Evolutionary conservation across 176 grass and related monocot species (phyloP), one percentile per base, ranked within the genome.

Genomic region (Elymus sibiricus): DNA sequence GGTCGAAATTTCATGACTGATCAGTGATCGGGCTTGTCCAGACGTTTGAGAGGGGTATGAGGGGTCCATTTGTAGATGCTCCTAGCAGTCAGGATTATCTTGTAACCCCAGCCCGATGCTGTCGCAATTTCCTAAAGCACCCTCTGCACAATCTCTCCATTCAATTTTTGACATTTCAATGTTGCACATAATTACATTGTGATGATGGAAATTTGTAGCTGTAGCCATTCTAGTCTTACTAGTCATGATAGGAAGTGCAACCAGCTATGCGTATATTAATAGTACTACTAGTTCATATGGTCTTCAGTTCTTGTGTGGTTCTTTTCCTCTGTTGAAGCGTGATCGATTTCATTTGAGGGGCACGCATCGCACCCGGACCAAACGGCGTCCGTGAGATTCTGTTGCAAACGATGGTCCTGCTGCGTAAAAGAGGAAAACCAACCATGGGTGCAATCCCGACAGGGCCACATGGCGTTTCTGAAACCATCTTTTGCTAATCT

Each of bases 331-430:
- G 51, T 0, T 21, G 19, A 65, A 24, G 27, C 12, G 25, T 3
- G 87, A n/a, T 72, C 2, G 21, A 10, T 27, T 49, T 61, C 40
- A 64, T 73, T 74, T 6, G 40, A 47, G 34, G 34, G 68, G 1
- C 29, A 29, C 29, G 29, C 29, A 29, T 29, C 2, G 4, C 64
- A 73, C 0, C 35, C 53, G 31, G 79, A 90, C 79, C 84, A 55
- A 32, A 61, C 24, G 40, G 72, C 83, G 40, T 19, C 88, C 82
- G 72, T 16, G 77, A 82, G 79, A 86, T 90, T 86, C 83, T 78
- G 79, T 82, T 56, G 64, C 72, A 17, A 56, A 86, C 29, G 34
- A 35, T 35, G 88, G 78, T 64, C 62, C 34, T 35, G 34, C 35
- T 21, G 31, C 78, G 15, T 40, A 40, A 40, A 35, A 22, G 82